Evolutionary conservation across 495 filamentous ascomycete species (phyloP), one percentile per base, ranked within the genome.

Genomic region (Pseudevernia furfuracea): DNA sequence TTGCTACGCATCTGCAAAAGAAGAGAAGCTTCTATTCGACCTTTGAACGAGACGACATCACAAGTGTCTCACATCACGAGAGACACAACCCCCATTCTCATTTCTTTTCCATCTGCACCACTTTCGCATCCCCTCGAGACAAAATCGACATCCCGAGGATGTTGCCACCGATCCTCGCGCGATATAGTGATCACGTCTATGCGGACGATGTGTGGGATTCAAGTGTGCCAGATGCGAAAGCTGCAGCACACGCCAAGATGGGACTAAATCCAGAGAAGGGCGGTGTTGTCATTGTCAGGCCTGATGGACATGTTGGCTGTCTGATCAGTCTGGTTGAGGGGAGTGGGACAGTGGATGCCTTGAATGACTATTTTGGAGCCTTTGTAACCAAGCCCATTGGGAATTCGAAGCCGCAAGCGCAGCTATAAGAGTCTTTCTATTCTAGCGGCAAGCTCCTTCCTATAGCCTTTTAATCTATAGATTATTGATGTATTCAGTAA

Each of bases 241-340:
- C 85, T 36, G 79, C 89, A 14, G 90, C 91, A 34, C 91, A 96
- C 78, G 85, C 88, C 58, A 95, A 93, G 81, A 88, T 95, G 80
- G 91, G 91, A 0, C 73, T 96, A 32, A 81, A 89, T 67, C 75
- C 86, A 68, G 85, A 87, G 62, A 82, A 76, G 69, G 91, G 91
- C 30, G 90, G 86, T 60, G 81, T 95, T 10, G 84, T 94, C 19
- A 86, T 96, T 46, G 89, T 92, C 37, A 77, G 91, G 53, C 91
- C 91, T 0, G 91, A 96, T 74, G 89, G 89, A 39, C 92, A 96
- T 75, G 85, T 95, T 63, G 89, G 88, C 17, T 84, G 88, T 62
- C 87, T 89, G 25, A 83, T 89, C 5, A 78, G 80, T 67, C 74
- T 96, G 43, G 84, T 82, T 17, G 87, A 92, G 74, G 91, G 90